Base-by-base conservation (phyloP, 192 early-diverging fungal species). In the Powellomyces hirtus region DNA sequence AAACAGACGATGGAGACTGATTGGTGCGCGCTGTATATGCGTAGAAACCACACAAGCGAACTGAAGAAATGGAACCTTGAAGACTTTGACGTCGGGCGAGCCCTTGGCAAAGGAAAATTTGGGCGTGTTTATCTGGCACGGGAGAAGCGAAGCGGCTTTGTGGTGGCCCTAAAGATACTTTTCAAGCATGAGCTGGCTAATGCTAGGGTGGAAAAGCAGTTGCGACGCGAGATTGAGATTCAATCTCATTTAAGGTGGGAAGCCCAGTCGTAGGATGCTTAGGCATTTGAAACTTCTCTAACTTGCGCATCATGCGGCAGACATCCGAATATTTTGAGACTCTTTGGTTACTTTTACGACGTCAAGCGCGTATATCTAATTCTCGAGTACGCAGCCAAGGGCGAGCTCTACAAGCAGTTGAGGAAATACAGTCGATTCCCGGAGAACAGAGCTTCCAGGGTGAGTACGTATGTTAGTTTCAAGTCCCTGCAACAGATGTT, bases 261-360 rank as follows among this genome's bases (percentile, higher is more conserved):
- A 56, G 53, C 6, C 5, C 5, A 56, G 5, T 16, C 16, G 3
- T 6, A n/a, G n/a, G n/a, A n/a, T 56, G 6, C 53, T 7, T 33
- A 30, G 5, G 18, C 24, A 29, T 16, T 16, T 13, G 11, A 37
- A 8, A 42, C 10, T 74, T 27, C 33, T 24, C 13, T 30, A 8
- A 22, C 34, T 14, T 33, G 8, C 10, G n/a, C 26, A 3, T 27
- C 51, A 52, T 34, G 53, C n/a, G n/a, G n/a, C 69, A 89, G 92
- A 26, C 96, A 98, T 67, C 86, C 89, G 8, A 89, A 98, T 75
- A 96, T 98, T 67, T 81, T 98, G 13, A 83, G 96, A n/a, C 78
- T 98, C 11, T 95, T 89, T 65, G 94, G 94, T 1, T 97, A 96
- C 73, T 98, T 98, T 74, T 91, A 97, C 79, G 96, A 98, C 64